A percentile compares a stretch with the other conserved stretches of the same genome.
These are phyloP conservation scores for Verticillium klebahnii DNA, from an alignment of 2,329 filamentous ascomycete genomes.

Conservation along the genomic window DNA sequence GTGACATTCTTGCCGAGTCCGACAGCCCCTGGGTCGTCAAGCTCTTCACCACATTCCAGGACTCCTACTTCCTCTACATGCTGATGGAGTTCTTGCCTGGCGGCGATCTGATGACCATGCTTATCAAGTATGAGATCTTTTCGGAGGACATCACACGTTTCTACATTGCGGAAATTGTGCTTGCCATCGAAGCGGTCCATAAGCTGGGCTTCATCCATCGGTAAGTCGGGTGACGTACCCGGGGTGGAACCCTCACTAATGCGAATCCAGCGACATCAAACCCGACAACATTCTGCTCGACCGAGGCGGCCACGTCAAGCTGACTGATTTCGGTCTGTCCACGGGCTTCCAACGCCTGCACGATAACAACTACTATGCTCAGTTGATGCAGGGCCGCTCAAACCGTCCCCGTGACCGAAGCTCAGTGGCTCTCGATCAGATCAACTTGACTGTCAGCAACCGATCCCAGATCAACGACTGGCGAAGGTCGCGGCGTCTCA, in stretches of 20 bases:
- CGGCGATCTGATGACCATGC: slow-evolving; percentile 98
- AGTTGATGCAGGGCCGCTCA: slow-evolving; percentile 78
- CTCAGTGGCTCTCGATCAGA: slow-evolving; percentile 95
- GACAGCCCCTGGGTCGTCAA: slow-evolving; percentile 99
- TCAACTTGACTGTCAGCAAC: slow-evolving; percentile 96
- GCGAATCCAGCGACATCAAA: slow-evolving; percentile 78
- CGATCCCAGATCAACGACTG: slow-evolving; percentile 98
- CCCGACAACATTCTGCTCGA: slow-evolving; percentile 98
- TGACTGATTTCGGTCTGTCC: slow-evolving; percentile 96
- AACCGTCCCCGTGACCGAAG: slow-evolving; percentile 75
- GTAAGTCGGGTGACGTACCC: slow-evolving; percentile 46
- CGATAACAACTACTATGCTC: slow-evolving; percentile 97
- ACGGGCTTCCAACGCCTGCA: slow-evolving; percentile 98
- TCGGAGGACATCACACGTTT: slow-evolving; percentile 98
- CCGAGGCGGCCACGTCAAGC: slow-evolving; percentile 91
- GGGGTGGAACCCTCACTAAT: slow-evolving; percentile 5
- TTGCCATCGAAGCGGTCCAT: slow-evolving; percentile 98
- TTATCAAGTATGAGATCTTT: slow-evolving; percentile 99
- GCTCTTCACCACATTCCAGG: slow-evolving; percentile 96
- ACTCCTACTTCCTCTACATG: slow-evolving; percentile 94
- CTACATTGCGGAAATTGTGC: slow-evolving; percentile 96
- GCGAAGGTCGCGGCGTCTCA: slow-evolving; percentile 89
- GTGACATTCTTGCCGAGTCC: slow-evolving; percentile 97
- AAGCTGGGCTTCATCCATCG: slow-evolving; percentile 98
- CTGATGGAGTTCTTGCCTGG: slow-evolving; percentile 99